These are phyloP conservation scores for Rhizophagus prolifer DNA, from an alignment of 192 early-diverging fungal species.

Conservation along the genomic window DNA sequence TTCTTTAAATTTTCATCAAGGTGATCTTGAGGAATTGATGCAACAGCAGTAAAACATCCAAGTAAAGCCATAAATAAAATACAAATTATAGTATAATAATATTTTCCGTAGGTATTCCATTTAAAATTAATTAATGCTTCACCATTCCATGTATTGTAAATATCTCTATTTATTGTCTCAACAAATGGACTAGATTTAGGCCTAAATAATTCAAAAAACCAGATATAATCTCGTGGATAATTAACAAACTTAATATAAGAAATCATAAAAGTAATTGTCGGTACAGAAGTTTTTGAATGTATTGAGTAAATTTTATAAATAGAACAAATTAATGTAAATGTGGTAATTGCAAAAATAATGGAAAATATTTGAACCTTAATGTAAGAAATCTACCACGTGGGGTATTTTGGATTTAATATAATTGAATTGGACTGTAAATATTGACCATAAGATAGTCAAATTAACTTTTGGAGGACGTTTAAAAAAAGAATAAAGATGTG, in stretches of 20 bases:
- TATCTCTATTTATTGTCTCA: background rate
- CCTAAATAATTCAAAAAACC: background rate
- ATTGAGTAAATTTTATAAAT: too few relatives aligned
- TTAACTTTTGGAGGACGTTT: too few relatives aligned
- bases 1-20: background rate
- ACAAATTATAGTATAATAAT: slow-evolving; percentile 6
- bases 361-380: too few relatives aligned
- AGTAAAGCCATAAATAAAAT: background rate
- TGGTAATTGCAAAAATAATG: too few relatives aligned
- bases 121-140: slow-evolving; percentile 19
- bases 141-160: slow-evolving; percentile 3
- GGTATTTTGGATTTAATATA: too few relatives aligned
- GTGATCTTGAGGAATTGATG: background rate
- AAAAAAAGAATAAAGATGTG: too few relatives aligned
- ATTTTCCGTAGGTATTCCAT: background rate
- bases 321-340: too few relatives aligned
- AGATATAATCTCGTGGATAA: background rate
- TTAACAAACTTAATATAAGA: background rate
- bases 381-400: too few relatives aligned
- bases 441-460: too few relatives aligned
- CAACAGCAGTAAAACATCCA: background rate
- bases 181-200: slow-evolving; percentile 1
- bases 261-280: background rate
- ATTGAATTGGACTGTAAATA: too few relatives aligned
- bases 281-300: too few relatives aligned